A percentile compares a stretch with the other conserved stretches of the same genome.
Conservation (phyloP, 495 filamentous ascomycete species). For the Hypoxylon subgilvum region DNA sequence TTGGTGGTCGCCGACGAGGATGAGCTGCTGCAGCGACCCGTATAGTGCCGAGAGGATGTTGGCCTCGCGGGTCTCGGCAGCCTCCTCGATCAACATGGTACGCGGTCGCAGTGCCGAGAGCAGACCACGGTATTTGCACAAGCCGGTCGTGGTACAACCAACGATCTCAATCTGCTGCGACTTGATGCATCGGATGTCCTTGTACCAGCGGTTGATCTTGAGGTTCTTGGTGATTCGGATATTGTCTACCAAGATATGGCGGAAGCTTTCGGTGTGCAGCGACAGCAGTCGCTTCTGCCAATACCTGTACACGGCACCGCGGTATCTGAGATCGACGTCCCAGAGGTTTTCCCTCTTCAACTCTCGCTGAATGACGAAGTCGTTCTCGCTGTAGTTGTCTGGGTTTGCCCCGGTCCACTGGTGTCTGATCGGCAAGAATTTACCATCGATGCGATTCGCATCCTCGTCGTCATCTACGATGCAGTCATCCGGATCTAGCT, state of each 20-base stretch:
- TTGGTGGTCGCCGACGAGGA: conserved; percentile 63
- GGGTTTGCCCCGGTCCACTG: conserved; percentile 46
- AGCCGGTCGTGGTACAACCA: conserved; percentile 68
- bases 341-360: conserved; percentile 43
- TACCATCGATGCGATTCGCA: conserved; percentile 42
- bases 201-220: conserved; percentile 42
- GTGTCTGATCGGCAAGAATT: conserved; percentile 40
- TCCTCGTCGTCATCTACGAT: conserved; percentile 52
- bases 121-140: conserved; percentile 84
- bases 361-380: conserved; percentile 28
- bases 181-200: conserved; percentile 41
- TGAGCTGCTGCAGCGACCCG: conserved; percentile 60
- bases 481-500: conserved; percentile 45
- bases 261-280: conserved; percentile 31
- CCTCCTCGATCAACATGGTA: conserved; percentile 63
- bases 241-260: conserved; percentile 37
- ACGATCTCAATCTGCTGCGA: conserved; percentile 47
- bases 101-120: conserved; percentile 72
- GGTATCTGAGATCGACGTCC: conserved; percentile 36
- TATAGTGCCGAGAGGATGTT: conserved; percentile 62
- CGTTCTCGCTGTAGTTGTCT: conserved; percentile 10
- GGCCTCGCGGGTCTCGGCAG: conserved; percentile 62
- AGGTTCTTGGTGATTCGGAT: conserved; percentile 40
- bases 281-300: conserved; percentile 46
- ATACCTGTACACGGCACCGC: conserved; percentile 50